Conservation (phyloP, 2,329 filamentous ascomycete genomes). For the Simplicillium aogashimaense region DNA sequence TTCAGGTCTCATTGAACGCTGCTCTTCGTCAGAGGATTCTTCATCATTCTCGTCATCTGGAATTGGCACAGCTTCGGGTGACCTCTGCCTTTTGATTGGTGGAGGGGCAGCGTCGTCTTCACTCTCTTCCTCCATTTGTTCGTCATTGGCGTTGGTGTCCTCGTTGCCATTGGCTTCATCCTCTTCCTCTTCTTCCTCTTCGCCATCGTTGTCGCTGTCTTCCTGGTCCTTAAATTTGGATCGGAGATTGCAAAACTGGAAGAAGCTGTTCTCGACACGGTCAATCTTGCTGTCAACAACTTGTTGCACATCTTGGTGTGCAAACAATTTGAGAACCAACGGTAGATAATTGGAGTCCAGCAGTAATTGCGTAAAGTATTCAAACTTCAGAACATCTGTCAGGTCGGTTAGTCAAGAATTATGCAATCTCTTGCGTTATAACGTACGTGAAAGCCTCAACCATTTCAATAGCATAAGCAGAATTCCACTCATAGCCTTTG, state of each 20-base stretch:
- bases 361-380: conserved; percentile 87
- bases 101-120: conserved; percentile 77
- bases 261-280: conserved; percentile 78
- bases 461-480: conserved; percentile 86
- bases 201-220: conserved; percentile 16
- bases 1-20: conserved; percentile 36
- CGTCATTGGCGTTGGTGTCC: conserved; percentile 21
- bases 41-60: conserved; percentile 14
- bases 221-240: conserved; percentile 37
- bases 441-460: conserved; percentile 88
- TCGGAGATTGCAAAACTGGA: conserved; percentile 73
- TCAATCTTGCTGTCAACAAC: conserved; percentile 81
- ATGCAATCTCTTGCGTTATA: neutral
- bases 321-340: conserved; percentile 84
- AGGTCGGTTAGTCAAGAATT: conserved; percentile 8
- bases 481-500: conserved; percentile 85
- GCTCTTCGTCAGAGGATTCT: conserved; percentile 20
- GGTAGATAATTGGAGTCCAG: conserved; percentile 94
- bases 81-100: conserved; percentile 58
- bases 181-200: conserved; percentile 11
- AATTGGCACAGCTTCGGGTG: conserved; percentile 17
- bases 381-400: conserved; percentile 83
- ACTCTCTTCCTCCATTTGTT: conserved; percentile 36
- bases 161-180: conserved; percentile 19
- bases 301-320: conserved; percentile 87